Conservation (phyloP, 2,329 filamentous ascomycete genomes). For the Sclerotinia borealis region DNA sequence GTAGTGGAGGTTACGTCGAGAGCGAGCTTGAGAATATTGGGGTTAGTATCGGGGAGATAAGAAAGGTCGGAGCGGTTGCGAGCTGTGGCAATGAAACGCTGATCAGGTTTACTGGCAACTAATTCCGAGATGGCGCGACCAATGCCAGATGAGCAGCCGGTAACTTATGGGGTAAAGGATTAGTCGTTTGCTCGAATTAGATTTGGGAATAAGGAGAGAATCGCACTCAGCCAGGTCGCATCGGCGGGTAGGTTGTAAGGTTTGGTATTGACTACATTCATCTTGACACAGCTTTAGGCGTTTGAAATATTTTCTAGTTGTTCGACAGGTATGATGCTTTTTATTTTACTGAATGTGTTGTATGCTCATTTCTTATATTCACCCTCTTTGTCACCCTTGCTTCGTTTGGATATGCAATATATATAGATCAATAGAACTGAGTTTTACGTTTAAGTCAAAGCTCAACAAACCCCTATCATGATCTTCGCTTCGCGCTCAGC, state of each 20-base stretch:
- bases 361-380: not conserved
- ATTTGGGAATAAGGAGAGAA: not conserved
- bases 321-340: not conserved
- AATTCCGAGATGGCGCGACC: constrained; percentile 37
- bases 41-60: constrained; percentile 34
- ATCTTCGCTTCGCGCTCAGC: not conserved
- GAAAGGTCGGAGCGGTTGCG: constrained; percentile 39
- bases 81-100: constrained; percentile 44
- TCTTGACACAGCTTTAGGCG: not conserved
- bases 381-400: too few relatives aligned
- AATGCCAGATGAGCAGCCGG: constrained; percentile 45
- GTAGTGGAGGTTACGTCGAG: constrained; percentile 43
- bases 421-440: not conserved
- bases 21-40: constrained; percentile 39
- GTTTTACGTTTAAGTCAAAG: not conserved
- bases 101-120: constrained; percentile 34
- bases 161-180: constrained; percentile 33
- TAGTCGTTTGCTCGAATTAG: not conserved
- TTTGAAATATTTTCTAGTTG: not conserved
- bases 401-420: not conserved
- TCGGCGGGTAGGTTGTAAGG: not conserved
- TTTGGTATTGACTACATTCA: constrained; percentile 1
- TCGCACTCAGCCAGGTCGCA: not conserved
- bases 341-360: not conserved
- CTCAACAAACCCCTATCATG: not conserved